These are phyloP conservation scores for Dipteronia sinensis DNA, from an alignment of 345 rosid genomes.

Conservation along the genomic window DNA sequence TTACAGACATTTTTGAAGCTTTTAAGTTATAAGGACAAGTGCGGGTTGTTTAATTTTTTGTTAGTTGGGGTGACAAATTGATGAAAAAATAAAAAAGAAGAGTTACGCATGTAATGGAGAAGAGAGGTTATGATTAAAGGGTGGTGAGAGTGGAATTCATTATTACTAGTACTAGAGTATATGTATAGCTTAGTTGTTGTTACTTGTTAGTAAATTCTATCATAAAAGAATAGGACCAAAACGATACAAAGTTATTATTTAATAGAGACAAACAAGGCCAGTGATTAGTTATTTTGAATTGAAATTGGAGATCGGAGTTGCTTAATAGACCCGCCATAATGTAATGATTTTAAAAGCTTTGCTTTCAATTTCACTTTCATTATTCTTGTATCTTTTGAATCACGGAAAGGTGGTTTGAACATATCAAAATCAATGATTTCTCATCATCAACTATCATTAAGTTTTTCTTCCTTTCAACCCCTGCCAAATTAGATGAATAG, in stretches of 20 bases:
- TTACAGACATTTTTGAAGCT: too few species aligned
- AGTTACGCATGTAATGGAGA: not conserved
- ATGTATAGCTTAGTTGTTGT: too few species aligned
- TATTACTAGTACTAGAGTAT: not conserved
- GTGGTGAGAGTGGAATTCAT: constrained; percentile 22
- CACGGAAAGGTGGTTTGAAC: constrained; percentile 25
- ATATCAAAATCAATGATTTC: not conserved
- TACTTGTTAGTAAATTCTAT: too few species aligned
- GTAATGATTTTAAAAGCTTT: constrained; percentile 37
- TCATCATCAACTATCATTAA: too few species aligned
- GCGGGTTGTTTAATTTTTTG: not conserved
- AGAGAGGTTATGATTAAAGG: constrained; percentile 23
- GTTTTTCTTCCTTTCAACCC: too few species aligned
- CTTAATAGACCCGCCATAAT: constrained; percentile 31
- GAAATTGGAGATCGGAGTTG: constrained; percentile 22
- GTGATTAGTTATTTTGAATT: not conserved
- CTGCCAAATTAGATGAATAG: too few species aligned
- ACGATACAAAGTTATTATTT: not conserved
- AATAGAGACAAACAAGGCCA: too few species aligned
- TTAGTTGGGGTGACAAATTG: constrained; percentile 13
- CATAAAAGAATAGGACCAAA: too few species aligned
- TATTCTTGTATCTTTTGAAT: constrained; percentile 26
- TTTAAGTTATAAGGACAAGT: not conserved
- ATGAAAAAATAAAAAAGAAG: constrained; percentile 11
- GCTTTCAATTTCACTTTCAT: constrained; percentile 44